Evolutionary conservation across 441 rosid species (phyloP).

Genomic region (Theobroma grandiflorum): DNA sequence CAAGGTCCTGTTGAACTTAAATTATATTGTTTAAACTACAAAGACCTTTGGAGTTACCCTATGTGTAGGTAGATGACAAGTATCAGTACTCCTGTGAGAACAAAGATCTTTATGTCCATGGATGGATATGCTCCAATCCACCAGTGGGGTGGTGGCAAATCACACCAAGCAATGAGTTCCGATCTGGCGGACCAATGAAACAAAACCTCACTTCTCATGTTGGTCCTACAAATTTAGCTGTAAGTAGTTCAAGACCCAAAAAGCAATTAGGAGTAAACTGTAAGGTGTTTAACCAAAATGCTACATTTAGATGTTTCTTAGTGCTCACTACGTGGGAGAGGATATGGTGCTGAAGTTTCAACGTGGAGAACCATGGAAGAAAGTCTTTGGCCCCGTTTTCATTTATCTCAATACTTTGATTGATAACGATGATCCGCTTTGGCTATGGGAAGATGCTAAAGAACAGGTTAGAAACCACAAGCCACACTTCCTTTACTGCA

Average conservation of each 20-base stretch:
- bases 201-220: constrained; percentile 94
- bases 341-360: constrained; percentile 74
- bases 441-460: constrained; percentile 87
- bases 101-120: constrained; percentile 76
- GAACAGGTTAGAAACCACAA: constrained; percentile 51
- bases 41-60: not conserved
- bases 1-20: not conserved
- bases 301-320: constrained; percentile 71
- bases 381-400: constrained; percentile 86
- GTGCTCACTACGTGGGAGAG: constrained; percentile 87
- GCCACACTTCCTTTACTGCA: not conserved
- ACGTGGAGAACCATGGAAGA: constrained; percentile 81
- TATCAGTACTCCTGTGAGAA: constrained; percentile 88
- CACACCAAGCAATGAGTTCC: constrained; percentile 88
- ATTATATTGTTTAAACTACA: not conserved
- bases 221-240: constrained; percentile 81
- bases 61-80: constrained; percentile 82
- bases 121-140: constrained; percentile 74
- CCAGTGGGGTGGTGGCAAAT: constrained; percentile 89
- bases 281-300: constrained; percentile 8
- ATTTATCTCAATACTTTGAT: constrained; percentile 60
- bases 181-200: constrained; percentile 82
- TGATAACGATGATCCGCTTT: constrained; percentile 48
- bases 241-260: constrained; percentile 40
- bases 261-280: not conserved